Evolutionary conservation across 2,329 filamentous ascomycete genomes (phyloP).

Genomic region (Penicillium fuscoglaucum): DNA sequence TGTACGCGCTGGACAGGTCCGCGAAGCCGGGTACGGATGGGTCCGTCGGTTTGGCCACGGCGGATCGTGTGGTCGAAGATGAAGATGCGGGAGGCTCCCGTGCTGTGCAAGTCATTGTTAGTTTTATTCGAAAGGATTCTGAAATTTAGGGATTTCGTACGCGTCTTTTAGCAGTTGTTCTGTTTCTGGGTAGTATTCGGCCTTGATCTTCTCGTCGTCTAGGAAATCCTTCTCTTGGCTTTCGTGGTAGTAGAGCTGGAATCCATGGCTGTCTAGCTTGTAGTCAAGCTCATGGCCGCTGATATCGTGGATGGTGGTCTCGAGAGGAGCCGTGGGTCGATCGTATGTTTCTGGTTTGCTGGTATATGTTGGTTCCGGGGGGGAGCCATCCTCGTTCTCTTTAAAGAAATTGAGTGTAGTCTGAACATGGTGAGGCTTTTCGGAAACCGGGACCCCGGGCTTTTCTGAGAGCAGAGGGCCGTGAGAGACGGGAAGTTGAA

Average conservation of each 20-base stretch:
- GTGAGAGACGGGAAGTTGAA: conserved; percentile 23
- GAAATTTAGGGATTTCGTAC: conserved; percentile 20
- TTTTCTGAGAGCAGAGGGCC: conserved; percentile 15
- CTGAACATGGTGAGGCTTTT: conserved; percentile 39
- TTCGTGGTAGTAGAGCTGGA: conserved; percentile 46
- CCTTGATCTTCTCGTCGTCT: conserved; percentile 44
- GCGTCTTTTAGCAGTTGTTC: conserved; percentile 49
- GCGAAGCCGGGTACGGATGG: conserved; percentile 36
- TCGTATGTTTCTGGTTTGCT: conserved; percentile 44
- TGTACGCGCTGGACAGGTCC: conserved; percentile 54
- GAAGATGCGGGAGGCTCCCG: conserved; percentile 47
- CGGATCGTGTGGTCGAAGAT: conserved; percentile 56
- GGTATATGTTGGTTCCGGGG: conserved; percentile 41
- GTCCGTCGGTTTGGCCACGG: conserved; percentile 36
- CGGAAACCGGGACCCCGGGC: conserved; percentile 15
- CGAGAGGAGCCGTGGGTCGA: conserved; percentile 41
- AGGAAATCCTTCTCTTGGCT: conserved; percentile 42
- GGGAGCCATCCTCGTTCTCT: conserved; percentile 46
- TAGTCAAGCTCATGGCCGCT: conserved; percentile 47
- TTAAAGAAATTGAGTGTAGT: conserved; percentile 52
- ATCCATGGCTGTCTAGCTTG: conserved; percentile 49
- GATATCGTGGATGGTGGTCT: conserved; percentile 45
- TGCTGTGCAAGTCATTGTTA: conserved; percentile 23
- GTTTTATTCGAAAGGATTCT: not conserved
- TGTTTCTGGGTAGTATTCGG: conserved; percentile 49